Evolutionary conservation across 1,139 yeast genomes (phyloP), one percentile per base, ranked within the genome.

Genomic region (Nakaseomyces glabratus): DNA sequence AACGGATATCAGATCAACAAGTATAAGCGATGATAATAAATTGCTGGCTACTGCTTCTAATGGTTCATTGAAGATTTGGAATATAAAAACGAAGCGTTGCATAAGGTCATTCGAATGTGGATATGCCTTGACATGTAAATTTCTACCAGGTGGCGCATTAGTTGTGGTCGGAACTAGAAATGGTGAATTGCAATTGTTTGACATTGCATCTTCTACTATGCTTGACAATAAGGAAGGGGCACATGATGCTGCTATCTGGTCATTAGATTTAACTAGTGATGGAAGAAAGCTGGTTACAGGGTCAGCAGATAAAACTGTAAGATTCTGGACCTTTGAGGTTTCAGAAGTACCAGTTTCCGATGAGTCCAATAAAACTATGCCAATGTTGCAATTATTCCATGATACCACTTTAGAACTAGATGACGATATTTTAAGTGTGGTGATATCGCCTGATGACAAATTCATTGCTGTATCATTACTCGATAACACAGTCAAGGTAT

Each of bases 401-500:
- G 71, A 73, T 13, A 84, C 82, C 47, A 84, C 95, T 1, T 64
- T 93, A 38, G 96, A 90, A 55, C 62, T 90, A 37, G 71, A 70
- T 35, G 98, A 90, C 47, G 97, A 88, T 49, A 81, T 90, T 4
- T 63, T 93, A 36, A 65, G 84, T 32, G 85, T 93, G 8, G 75
- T 68, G 42, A 67, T 88, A n/a, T 82, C 96, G 0, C 88, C 94
- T 3, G 93, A 86, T 54, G 66, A 76, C 38, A 81, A 70, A 50
- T 73, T 69, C 41, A 62, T 93, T 38, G 95, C 97, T 2, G 80
- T 82, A 4, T 81, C 97, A 1, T 65, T 93, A 37, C 68, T 90
- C 48, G 95, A 90, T 58, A 85, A 82, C 54, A 90, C 95, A 12
- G 95, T 90, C 34, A 93, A 93, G 60, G 93, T 90, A 20, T 85